phyloP scores from a whole-genome alignment of 176 grass and related monocot species.

The Lolium perenne region DNA sequence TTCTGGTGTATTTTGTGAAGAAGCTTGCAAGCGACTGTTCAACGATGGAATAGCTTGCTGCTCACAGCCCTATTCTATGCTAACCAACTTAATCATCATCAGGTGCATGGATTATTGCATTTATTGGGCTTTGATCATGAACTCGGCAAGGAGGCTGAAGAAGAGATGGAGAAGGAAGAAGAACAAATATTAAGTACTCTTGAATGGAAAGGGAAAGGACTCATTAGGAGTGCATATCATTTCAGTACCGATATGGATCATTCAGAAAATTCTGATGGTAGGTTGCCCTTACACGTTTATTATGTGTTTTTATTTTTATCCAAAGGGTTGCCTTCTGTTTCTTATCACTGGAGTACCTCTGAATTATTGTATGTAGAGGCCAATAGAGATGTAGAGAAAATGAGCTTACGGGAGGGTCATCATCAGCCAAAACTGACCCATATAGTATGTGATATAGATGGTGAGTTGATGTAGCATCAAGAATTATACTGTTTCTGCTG shows the following conservation, averaged over 20 bases:
- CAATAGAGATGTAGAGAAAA: slow-evolving; percentile 55
- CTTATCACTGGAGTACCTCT: slow-evolving; percentile 23
- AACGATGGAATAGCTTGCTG: not conserved
- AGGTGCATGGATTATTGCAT: slow-evolving; percentile 98
- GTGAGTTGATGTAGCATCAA: slow-evolving; percentile 55
- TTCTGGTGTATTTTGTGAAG: slow-evolving; percentile 5
- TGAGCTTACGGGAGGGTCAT: slow-evolving; percentile 36
- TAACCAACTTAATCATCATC: slow-evolving; percentile 37
- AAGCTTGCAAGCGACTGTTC: not conserved
- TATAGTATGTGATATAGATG: slow-evolving; percentile 91
- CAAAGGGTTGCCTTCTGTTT: slow-evolving; percentile 6
- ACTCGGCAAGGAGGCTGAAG: slow-evolving; percentile 70
- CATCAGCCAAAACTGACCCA: slow-evolving; percentile 67
- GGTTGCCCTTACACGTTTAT: not conserved
- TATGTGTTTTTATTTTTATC: slow-evolving; percentile 7
- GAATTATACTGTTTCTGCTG: slow-evolving; percentile 25
- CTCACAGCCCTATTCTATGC: not conserved
- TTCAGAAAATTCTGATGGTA: slow-evolving; percentile 57
- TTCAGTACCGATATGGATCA: slow-evolving; percentile 34
- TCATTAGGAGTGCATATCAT: slow-evolving; percentile 77
- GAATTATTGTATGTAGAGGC: slow-evolving; percentile 47
- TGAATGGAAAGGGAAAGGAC: slow-evolving; percentile 91
- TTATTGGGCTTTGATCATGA: slow-evolving; percentile 99
- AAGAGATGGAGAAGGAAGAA: slow-evolving; percentile 93
- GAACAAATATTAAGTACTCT: slow-evolving; percentile 70